Base-by-base conservation (phyloP, 352 stramenopile genomes). In the Thalassiosira exigua region DNA sequence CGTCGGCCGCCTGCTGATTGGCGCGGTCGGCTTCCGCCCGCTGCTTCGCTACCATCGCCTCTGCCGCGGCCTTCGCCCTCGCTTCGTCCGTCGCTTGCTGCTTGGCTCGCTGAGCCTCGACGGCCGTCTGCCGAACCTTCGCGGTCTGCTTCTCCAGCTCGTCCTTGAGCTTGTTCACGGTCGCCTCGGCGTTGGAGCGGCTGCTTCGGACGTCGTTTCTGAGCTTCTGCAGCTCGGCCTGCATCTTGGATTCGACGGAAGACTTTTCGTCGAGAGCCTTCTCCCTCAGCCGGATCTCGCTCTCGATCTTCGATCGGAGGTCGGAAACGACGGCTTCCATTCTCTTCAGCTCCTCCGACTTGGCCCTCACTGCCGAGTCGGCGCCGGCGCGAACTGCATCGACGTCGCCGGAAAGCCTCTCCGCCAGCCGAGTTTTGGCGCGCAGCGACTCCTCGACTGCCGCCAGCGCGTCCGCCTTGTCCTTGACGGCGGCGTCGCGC, bases 281-380 rank as follows among this genome's bases (percentile, higher is more conserved):
- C 22, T 70, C 68, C 7, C 56, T 58, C 4, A 69, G 11, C 19
- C 58, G 32, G 4, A 48, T n/a, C 22, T 62, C 27, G 26, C 48
- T 69, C 1, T 42, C 41, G 0, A 77, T 24, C 7, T 77, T 50
- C 22, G 58, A 39, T 46, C 62, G 53, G 4, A 77, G 50, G 14
- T 52, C 51, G 19, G 68, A 64, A 19, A 69, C 24, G 12, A 57
- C 14, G 21, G 24, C 11, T 27, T 77, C 68, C 52, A 24, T 77
- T 51, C 64, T 29, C 26, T 77, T 77, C 17, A 77, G n/a, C 19
- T 69, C 68, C 27, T 61, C 26, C 5, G 59, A 36, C 50, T 70
- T 77, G 12, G 19, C 22, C 14, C 44, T 51, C 0, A 77, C 32
- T 12, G 42, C 29, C 30, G 32, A 36, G 27, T 39, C 27, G 2